These are phyloP conservation scores for Stereum hirsutum DNA, from an alignment of 1,284 basidiomycete species.

Conservation along the genomic window DNA sequence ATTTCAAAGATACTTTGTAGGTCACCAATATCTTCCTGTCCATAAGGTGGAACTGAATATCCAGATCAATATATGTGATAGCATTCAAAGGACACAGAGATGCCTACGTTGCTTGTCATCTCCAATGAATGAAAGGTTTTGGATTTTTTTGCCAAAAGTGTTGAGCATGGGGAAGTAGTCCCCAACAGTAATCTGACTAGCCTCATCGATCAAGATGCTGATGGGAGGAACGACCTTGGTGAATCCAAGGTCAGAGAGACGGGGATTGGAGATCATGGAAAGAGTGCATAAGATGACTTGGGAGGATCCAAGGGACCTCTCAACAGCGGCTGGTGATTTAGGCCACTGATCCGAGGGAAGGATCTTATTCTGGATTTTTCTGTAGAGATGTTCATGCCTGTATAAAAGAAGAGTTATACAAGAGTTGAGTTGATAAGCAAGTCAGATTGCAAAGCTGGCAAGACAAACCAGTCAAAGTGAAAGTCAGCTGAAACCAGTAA, in stretches of 20 bases:
- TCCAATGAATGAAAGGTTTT: slow-evolving; percentile 34
- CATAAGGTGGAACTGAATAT: slow-evolving; percentile 11
- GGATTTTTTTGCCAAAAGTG: background rate
- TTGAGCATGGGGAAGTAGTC: slow-evolving; percentile 4
- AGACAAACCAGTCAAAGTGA: slow-evolving; percentile 47
- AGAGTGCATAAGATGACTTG: slow-evolving; percentile 61
- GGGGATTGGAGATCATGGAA: slow-evolving; percentile 48
- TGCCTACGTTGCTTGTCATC: slow-evolving; percentile 37
- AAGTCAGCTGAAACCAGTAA: slow-evolving; percentile 53
- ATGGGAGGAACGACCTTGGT: slow-evolving; percentile 27
- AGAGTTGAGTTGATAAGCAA: slow-evolving; percentile 9
- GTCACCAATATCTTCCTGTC: slow-evolving; percentile 2
- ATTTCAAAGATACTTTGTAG: slow-evolving; percentile 11
- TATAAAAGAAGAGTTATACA: no score
- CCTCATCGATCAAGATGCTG: slow-evolving; percentile 36
- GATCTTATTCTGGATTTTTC: slow-evolving; percentile 27
- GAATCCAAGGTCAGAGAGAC: slow-evolving; percentile 11
- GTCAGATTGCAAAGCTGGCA: slow-evolving; percentile 1
- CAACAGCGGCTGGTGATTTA: background rate
- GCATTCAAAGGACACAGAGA: background rate
- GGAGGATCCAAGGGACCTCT: slow-evolving; percentile 21
- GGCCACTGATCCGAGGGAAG: slow-evolving; percentile 36
- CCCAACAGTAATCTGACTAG: slow-evolving; percentile 33
- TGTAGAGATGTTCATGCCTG: slow-evolving; percentile 70
- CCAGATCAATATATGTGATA: background rate